Evolutionary conservation across 805 yeast genomes (phyloP), one percentile per base, ranked within the genome.

Genomic region (Schizosaccharomyces osmophilus): DNA sequence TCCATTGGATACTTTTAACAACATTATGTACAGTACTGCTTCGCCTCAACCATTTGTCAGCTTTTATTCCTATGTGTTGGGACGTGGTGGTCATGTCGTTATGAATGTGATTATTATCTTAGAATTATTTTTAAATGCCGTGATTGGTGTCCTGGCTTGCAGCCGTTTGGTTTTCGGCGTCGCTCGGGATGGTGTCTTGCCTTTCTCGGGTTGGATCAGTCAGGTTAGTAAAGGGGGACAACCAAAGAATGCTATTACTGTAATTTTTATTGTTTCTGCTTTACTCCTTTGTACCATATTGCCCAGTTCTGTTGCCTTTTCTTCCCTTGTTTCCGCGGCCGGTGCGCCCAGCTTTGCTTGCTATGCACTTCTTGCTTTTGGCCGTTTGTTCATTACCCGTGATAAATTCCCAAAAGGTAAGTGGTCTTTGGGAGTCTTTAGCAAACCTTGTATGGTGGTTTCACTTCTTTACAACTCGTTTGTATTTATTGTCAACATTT

Each of bases 151-250:
- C 31, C 64, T 66, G 9, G 68, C 68, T n/a, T 65, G 66, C 1
- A 65, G 67, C 2, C 61, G 68, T 22, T 59, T 66, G 43, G 64
- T 66, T 8, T 66, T 62, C 59, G 68, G 67, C 5, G 60, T 66
- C 48, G 63, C 68, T 9, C 62, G 68, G n/a, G 68, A 66, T 58
- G 67, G 67, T 26, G 68, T 66, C 13, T 59, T 66, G 43, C 68
- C 68, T 6, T 66, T 60, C 42, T 65, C 67, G 1, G 31, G 61
- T 32, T 65, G 67, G 68, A 65, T 66, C 58, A 48, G 64, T 19
- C 31, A 60, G 26, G 59, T 65, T n/a, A 54, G 62, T n/a, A 63
- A 65, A 13, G 61, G 63, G 5, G 61, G 62, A 29, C 68, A 66
- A 55, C 68, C 68, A 13, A 61, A 54, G 17, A 65, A 65, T 60